A percentile compares a stretch with the other conserved stretches of the same genome.
phyloP scores from a whole-genome alignment of 2,329 filamentous ascomycete genomes.

The Apiospora marii region DNA sequence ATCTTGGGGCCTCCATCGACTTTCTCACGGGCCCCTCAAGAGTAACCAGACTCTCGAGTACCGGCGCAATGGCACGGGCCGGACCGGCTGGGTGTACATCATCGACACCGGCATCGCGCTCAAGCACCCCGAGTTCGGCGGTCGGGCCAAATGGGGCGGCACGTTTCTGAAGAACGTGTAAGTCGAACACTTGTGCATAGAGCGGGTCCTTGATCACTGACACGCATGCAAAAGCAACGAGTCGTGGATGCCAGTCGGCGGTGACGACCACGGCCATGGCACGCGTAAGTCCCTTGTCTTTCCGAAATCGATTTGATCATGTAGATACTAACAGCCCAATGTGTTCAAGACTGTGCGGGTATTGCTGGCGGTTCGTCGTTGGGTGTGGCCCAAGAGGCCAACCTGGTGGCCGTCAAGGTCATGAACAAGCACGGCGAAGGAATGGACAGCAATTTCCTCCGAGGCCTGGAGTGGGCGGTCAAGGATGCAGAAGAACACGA shows the following conservation, averaged over 20 bases:
- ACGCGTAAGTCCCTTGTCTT: conserved; percentile 35
- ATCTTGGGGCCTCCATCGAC: background rate
- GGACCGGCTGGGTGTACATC: conserved; percentile 47
- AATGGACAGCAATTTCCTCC: conserved; percentile 46
- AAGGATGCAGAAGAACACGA: conserved; percentile 26
- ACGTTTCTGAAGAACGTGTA: conserved; percentile 29
- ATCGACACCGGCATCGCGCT: conserved; percentile 53
- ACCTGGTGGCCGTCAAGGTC: conserved; percentile 51
- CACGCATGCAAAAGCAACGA: background rate
- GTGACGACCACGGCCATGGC: conserved; percentile 46
- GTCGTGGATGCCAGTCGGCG: background rate
- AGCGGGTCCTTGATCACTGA: background rate
- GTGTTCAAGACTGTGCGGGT: conserved; percentile 33
- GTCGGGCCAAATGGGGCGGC: conserved; percentile 34
- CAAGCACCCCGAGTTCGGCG: conserved; percentile 41
- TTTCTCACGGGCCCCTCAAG: background rate
- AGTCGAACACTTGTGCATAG: background rate
- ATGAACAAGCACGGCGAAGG: conserved; percentile 47
- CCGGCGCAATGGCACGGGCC: conserved; percentile 7
- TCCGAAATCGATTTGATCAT: background rate
- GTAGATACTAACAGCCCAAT: background rate
- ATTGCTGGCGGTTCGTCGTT: conserved; percentile 30
- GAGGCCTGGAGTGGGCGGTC: conserved; percentile 39
- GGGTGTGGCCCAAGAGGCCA: conserved; percentile 35
- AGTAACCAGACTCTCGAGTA: background rate